Evolutionary conservation across 768 basidiomycete genomes (phyloP), one percentile per base, ranked within the genome.

Genomic region (Amanita thiersii): DNA sequence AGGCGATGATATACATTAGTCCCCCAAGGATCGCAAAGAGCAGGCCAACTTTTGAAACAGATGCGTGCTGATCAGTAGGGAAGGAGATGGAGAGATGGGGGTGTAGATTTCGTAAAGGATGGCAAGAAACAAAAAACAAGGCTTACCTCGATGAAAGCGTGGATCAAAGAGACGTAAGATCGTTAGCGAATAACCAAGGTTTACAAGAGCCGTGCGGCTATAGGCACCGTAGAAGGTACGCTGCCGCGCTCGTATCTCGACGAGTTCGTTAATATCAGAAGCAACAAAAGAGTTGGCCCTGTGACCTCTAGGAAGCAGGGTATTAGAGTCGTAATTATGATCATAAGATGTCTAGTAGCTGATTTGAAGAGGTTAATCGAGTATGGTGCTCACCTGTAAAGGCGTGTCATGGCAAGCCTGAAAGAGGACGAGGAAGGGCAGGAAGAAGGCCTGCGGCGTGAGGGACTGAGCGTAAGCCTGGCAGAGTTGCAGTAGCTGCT

Each of bases 151-250:
- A 51, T 81, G 80, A 59, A 91, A 91, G 15, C 77, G 63, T 23
- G 55, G 53, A 52, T 89, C 83, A 49, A 91, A 92, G n/a, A 91
- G 70, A 34, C 86, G 77, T 7, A 91, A 64, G 40, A 90, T 73
- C 0, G 85, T 72, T 40, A 89, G 58, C 1, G 83, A 71, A 52
- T 84, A 87, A 0, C 85, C 81, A 2, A 92, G 67, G 43, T 77
- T 76, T 10, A 77, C 77, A 6, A 91, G 65, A 0, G 86, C 86
- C 0, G 79, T 83, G 19, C 87, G 77, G 28, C 70, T 71, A 59
- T 90, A 90, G 10, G 87, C 85, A 11, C 86, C 87, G 39, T 89
- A 75, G 53, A 88, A 89, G 0, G 88, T 91, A 30, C 88, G 70
- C 49, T 86, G 79, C 20, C 86, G 70, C 1, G 88, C 88, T 10